phyloP scores from a whole-genome alignment of 371 early-diverging fungal species.

The Rhizopus delemar region DNA sequence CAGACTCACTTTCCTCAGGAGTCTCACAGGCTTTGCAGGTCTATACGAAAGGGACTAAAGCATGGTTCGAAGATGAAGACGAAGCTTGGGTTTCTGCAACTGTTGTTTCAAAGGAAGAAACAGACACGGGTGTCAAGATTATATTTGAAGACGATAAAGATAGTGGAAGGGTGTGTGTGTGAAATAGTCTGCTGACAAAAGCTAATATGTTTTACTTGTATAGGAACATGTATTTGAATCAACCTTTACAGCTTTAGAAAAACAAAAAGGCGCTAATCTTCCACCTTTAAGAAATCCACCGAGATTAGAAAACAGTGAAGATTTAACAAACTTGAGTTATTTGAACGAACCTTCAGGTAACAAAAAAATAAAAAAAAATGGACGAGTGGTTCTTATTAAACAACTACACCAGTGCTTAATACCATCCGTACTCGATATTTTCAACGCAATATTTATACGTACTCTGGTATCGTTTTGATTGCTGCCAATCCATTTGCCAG shows the following conservation, averaged over 20 bases:
- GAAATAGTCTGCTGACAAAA: neutral
- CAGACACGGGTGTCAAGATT: conserved; percentile 59
- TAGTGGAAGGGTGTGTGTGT: conserved; percentile 49
- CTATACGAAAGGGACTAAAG: conserved; percentile 73
- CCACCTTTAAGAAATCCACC: conserved; percentile 93
- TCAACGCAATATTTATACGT: conserved; percentile 96
- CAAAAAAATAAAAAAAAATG: neutral
- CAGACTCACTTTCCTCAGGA: conserved; percentile 37
- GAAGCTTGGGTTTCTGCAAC: conserved; percentile 87
- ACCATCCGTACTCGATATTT: conserved; percentile 86
- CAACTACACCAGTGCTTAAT: conserved; percentile 67
- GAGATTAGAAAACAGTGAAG: conserved; percentile 86
- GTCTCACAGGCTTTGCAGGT: conserved; percentile 58
- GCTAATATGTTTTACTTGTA: neutral
- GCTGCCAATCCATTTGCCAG: conserved; percentile 97
- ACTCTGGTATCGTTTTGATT: conserved; percentile 98
- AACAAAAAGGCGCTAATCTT: conserved; percentile 65
- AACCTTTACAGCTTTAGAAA: conserved; percentile 67
- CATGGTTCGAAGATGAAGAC: conserved; percentile 87
- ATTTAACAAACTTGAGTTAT: conserved; percentile 88
- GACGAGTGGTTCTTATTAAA: conserved; percentile 1
- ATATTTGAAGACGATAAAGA: conserved; percentile 70
- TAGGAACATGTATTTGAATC: conserved; percentile 75
- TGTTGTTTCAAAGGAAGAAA: conserved; percentile 58
- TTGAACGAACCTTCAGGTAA: conserved; percentile 88